A percentile compares a stretch with the other conserved stretches of the same genome.
These are phyloP conservation scores for Mallotus nudiflorus DNA, from an alignment of 345 rosid species.

Conservation along the genomic window DNA sequence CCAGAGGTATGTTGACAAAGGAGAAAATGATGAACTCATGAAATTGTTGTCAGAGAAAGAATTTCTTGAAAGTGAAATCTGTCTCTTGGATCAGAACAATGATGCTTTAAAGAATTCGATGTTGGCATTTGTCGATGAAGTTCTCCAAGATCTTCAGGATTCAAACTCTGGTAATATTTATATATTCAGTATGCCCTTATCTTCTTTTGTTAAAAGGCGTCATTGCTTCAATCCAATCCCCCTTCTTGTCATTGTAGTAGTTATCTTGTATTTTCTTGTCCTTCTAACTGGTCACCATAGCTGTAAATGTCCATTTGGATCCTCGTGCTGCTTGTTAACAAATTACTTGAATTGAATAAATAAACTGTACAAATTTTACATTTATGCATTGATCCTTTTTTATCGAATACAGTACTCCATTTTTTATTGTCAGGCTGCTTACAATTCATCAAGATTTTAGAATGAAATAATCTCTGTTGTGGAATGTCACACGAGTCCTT, in stretches of 20 bases:
- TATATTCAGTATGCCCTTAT: background rate
- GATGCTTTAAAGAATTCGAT: conserved; percentile 50
- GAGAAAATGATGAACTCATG: conserved; percentile 37
- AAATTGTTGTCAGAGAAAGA: conserved; percentile 53
- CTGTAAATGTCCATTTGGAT: background rate
- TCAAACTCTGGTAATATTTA: conserved; percentile 35
- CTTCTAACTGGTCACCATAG: background rate
- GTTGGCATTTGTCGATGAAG: conserved; percentile 59
- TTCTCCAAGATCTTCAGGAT: conserved; percentile 48
- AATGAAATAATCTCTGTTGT: background rate
- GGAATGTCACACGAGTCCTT: too few species aligned
- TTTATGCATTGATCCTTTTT: too few species aligned
- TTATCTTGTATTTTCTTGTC: background rate
- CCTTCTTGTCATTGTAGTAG: background rate
- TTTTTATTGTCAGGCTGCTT: background rate
- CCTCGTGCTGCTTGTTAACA: background rate
- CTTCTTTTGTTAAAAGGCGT: conserved; percentile 1
- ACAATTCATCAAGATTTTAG: background rate
- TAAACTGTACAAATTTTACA: background rate
- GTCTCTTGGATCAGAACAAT: conserved; percentile 44
- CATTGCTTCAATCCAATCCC: background rate
- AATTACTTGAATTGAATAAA: background rate
- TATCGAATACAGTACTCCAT: too few species aligned
- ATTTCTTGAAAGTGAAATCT: conserved; percentile 53
- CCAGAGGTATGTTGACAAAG: conserved; percentile 50